Evolutionary conservation across 805 yeast species (phyloP).

Genomic region (Komagataella ulmi): DNA sequence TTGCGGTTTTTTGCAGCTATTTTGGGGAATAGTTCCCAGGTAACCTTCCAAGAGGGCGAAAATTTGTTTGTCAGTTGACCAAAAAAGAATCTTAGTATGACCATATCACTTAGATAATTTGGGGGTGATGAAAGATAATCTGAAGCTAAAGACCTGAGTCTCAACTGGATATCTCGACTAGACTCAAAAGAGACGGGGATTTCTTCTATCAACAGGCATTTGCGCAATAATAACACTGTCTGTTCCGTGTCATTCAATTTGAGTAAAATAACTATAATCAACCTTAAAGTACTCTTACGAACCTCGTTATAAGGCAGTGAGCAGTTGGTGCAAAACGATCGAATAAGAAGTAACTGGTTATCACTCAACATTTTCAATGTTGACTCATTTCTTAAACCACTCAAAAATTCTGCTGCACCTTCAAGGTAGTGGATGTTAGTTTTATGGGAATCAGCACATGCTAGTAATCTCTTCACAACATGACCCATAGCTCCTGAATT

Average conservation of each 20-base stretch:
- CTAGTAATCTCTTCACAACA: too few species aligned
- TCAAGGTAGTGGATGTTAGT: not conserved
- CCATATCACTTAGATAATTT: constrained; percentile 12
- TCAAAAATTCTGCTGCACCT: not conserved
- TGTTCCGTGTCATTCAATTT: not conserved
- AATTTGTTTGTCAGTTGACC: constrained; percentile 68
- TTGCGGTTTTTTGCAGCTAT: constrained; percentile 27
- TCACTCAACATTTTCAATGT: not conserved
- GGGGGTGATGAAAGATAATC: constrained; percentile 18
- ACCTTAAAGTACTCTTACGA: not conserved
- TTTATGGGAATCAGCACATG: not conserved
- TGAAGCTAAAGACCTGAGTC: constrained; percentile 47
- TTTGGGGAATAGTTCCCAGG: constrained; percentile 42
- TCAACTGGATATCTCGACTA: constrained; percentile 61
- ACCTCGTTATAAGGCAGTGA: not conserved
- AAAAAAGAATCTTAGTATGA: constrained; percentile 36
- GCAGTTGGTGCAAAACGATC: not conserved
- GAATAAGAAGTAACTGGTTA: not conserved
- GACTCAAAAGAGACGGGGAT: constrained; percentile 56
- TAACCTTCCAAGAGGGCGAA: constrained; percentile 79
- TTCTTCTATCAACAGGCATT: constrained; percentile 50
- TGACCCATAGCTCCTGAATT: not conserved
- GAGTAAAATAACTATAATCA: not conserved
- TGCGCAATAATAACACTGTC: constrained; percentile 7
- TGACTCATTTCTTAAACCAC: not conserved